A percentile compares a stretch with the other conserved stretches of the same genome.
Conservation (phyloP, 257 asterid genomes). For the Solanum sejunctum region DNA sequence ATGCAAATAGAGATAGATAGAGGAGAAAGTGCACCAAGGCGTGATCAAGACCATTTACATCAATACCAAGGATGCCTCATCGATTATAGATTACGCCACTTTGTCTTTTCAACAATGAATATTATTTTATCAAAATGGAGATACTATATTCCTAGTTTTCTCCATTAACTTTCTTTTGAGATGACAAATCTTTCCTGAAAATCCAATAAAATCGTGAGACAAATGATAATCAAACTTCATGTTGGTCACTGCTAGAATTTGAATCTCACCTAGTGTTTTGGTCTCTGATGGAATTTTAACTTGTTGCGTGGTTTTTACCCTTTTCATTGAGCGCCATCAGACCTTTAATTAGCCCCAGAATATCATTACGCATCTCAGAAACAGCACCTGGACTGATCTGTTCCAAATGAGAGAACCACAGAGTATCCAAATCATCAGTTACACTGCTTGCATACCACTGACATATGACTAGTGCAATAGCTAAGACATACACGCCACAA, state of each 20-base stretch:
- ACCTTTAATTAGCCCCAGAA: constrained; percentile 34
- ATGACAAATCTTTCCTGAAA: not conserved
- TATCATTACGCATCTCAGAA: constrained; percentile 39
- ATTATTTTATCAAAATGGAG: not conserved
- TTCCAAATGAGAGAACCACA: constrained; percentile 44
- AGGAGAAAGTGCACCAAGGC: not conserved
- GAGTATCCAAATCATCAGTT: constrained; percentile 7
- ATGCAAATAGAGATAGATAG: not conserved
- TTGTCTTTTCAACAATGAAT: not conserved
- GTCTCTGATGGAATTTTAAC: not conserved
- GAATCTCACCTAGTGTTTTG: not conserved
- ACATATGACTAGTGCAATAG: constrained; percentile 53
- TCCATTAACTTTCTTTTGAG: not conserved
- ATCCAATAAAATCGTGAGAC: not conserved
- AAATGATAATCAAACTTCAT: not conserved
- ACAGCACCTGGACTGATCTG: constrained; percentile 36
- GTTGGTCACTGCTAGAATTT: not conserved
- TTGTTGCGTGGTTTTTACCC: not conserved
- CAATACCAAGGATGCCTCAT: not conserved
- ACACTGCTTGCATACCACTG: constrained; percentile 34
- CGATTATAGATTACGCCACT: not conserved
- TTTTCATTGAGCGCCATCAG: constrained; percentile 19
- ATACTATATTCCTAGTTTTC: not conserved
- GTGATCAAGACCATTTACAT: not conserved
- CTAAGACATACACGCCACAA: constrained; percentile 68